Evolutionary conservation across 495 filamentous ascomycete species (phyloP), one percentile per base, ranked within the genome.

Genomic region (Staphylotrichum longicolle): DNA sequence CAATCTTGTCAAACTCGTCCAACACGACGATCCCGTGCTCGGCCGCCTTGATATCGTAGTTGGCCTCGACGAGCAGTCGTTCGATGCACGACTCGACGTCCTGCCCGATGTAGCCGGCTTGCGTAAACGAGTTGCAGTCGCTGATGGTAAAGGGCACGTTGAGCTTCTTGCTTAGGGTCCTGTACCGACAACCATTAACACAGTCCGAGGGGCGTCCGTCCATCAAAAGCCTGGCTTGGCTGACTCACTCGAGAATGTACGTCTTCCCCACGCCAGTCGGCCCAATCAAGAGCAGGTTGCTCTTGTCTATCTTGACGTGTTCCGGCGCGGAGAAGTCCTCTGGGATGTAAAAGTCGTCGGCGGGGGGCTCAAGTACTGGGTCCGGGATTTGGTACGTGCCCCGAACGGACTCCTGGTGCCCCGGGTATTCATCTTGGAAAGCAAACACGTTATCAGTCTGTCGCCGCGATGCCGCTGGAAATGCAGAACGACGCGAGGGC

Each of bases 251-350:
- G 35, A 90, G 85, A 82, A 98, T 98, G 42, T 97, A 84, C 0
- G 95, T 98, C 74, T 98, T 98, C 0, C 94, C 94, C 5, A 98
- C 94, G 4, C 95, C 94, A 0, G 95, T 95, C 0, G 94, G 95
- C 0, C 94, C 94, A 6, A 98, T 83, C 58, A 97, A 75, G 32
- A 98, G 76, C n/a, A 98, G 82, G 69, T 98, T 98, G 57, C 92
- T 94, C 77, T 98, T 98, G 68, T 97, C 94, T 42, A 98, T 85
- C 48, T 90, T 89, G 42, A 94, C 77, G 27, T 88, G 85, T 2
- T 82, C 81, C 12, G 76, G 74, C 71, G 85, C 78, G 12, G 59
- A 60, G 10, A 64, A 20, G 41, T 86, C 74, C 55, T 81, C 79
- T 8, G 68, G 69, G 49, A 75, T 68, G 57, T 74, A 76, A 48